Evolutionary conservation across 371 early-diverging fungal genomes (phyloP), one percentile per base, ranked within the genome.

Genomic region (Saksenaea oblongispora): DNA sequence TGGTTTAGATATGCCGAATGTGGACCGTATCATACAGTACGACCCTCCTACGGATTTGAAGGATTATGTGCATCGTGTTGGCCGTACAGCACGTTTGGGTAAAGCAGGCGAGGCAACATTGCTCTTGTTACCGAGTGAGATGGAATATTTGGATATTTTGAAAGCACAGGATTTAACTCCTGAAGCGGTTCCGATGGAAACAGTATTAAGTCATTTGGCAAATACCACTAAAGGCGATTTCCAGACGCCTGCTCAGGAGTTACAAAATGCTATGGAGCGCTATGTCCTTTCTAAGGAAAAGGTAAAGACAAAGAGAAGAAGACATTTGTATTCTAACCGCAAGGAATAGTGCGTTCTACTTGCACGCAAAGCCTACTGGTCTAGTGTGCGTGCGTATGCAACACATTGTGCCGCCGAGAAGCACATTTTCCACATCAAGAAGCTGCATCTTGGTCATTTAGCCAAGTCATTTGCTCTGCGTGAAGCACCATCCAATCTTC

Each of bases 31-130:
- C 65, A 83, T 99, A 39, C 99, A 99, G 75, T 98, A 92, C 66
- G 99, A 99, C 76, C 89, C 96, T n/a, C 99, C 99, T 7, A 82
- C 91, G 18, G 95, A 94, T 74, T 72, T 93, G 17, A 87, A 90
- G 56, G 96, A 95, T 59, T 99, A 98, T 76, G 92, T 98, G 35
- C 99, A 99, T 81, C 90, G 99, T 68, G 92, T 93, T 15, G 99
- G 99, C 27, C 90, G 99, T 54, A 99, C 99, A n/a, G 99, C 99
- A 34, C 90, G 99, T 68, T 74, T 95, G 26, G 96, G 95, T 41
- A 84, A 90, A 51, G 84, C 85, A 11, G 99, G 99, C 61, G 85
- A 86, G 58, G 95, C 97, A 0, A 66, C 87, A 14, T 55, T 95
- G 39, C 94, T 97, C 67, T 74, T 98, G 14, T 65, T 95, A 62